Conservation (phyloP, 768 basidiomycete genomes). For the Hericium alpestre region DNA sequence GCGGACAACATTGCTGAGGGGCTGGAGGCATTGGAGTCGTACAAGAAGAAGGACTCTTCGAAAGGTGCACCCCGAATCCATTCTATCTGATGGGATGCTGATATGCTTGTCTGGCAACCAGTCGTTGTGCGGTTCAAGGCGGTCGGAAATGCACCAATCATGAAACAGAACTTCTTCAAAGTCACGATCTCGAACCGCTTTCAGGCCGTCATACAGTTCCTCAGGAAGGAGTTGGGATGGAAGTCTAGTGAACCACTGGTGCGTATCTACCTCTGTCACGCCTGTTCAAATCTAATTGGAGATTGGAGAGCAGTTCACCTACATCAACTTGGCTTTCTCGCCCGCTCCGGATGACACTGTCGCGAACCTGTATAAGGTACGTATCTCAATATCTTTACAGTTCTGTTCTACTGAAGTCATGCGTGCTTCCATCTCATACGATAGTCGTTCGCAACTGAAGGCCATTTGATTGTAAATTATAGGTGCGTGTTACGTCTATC, state of each 20-base stretch:
- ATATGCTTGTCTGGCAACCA: constrained; percentile 19
- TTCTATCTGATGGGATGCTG: neutral
- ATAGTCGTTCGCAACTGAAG: constrained; percentile 52
- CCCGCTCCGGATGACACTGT: constrained; percentile 72
- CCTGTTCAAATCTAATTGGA: neutral
- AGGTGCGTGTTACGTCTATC: constrained; percentile 26
- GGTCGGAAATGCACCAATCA: constrained; percentile 94
- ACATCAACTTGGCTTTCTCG: constrained; percentile 70
- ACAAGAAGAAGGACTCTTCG: constrained; percentile 75
- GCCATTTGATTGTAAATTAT: constrained; percentile 60
- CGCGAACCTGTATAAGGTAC: constrained; percentile 56
- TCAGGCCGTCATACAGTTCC: constrained; percentile 88
- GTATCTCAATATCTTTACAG: constrained; percentile 1
- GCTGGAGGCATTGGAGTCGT: constrained; percentile 67
- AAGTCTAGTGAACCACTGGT: constrained; percentile 81
- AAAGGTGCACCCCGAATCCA: constrained; percentile 44
- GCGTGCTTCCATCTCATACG: neutral
- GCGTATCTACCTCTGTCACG: constrained; percentile 16
- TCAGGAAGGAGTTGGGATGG: constrained; percentile 83
- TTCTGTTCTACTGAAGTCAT: neutral
- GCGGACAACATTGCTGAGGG: constrained; percentile 30
- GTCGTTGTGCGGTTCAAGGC: constrained; percentile 97
- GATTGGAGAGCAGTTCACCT: constrained; percentile 43
- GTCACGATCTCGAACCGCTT: constrained; percentile 91
- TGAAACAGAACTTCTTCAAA: constrained; percentile 99